phyloP scores from a whole-genome alignment of 202 grass and related monocot genomes.

The Eragrostis tef region DNA sequence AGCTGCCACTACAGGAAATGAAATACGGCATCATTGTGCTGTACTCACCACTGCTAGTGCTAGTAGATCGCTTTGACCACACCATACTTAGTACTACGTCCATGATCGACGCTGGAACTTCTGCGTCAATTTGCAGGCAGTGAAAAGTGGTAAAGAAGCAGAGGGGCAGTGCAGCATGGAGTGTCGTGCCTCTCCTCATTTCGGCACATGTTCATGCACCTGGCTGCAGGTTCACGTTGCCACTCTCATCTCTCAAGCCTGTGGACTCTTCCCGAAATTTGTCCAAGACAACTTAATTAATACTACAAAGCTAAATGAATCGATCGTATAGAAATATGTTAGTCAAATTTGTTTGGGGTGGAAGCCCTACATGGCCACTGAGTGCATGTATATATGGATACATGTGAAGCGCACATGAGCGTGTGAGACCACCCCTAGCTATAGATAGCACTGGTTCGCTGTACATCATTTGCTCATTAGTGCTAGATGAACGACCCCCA shows the following conservation, averaged over 20 bases:
- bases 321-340: background rate
- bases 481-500: conserved; percentile 10
- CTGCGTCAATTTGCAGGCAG: background rate
- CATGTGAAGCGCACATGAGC: conserved; percentile 14
- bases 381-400: too few species aligned
- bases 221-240: background rate
- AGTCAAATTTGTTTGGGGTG: background rate
- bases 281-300: background rate
- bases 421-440: background rate
- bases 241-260: background rate
- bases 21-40: background rate
- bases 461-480: background rate
- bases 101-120: background rate
- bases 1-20: conserved; percentile 12
- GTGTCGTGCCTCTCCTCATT: background rate
- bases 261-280: background rate
- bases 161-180: background rate
- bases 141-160: background rate
- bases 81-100: background rate
- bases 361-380: background rate
- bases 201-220: background rate
- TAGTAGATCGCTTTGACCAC: conserved; percentile 1
- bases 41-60: background rate
- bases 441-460: background rate
- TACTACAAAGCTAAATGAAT: background rate